These are phyloP conservation scores for Sporothrix mexicana DNA, from an alignment of 2,329 filamentous ascomycete species.

Conservation along the genomic window DNA sequence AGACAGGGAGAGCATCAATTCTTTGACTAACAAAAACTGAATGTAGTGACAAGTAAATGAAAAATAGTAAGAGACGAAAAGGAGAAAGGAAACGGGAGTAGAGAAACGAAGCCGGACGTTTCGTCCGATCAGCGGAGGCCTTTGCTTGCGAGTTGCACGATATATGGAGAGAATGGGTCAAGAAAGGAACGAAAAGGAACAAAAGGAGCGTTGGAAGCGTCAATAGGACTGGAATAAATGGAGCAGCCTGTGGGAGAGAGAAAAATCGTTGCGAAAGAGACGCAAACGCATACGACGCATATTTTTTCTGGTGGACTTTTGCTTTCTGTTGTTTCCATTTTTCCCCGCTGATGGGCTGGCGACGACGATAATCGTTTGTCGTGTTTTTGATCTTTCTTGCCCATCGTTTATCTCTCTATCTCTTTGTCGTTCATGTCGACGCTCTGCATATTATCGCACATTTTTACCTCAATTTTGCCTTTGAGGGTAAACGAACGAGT, in stretches of 20 bases:
- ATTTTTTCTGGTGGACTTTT: neutral
- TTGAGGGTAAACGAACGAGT: neutral
- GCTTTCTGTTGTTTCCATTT: neutral
- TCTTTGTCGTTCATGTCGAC: neutral
- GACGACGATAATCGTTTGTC: neutral
- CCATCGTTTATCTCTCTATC: neutral
- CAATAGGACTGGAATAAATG: neutral
- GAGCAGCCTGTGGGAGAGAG: neutral
- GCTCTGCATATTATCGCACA: no score
- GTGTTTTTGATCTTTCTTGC: neutral
- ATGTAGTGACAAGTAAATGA: neutral
- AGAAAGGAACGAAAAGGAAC: neutral
- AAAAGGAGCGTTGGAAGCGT: no score
- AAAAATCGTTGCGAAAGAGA: no score
- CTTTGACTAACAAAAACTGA: conserved; percentile 18
- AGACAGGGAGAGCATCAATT: neutral
- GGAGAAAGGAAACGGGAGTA: neutral
- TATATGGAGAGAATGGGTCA: neutral
- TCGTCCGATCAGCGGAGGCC: neutral
- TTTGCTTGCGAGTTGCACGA: neutral
- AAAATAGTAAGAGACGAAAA: neutral
- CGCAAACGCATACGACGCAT: neutral
- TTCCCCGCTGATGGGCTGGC: neutral
- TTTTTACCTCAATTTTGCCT: no score
- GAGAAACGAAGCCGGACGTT: neutral